phyloP scores from a whole-genome alignment of 2,329 filamentous ascomycete genomes.

The Mariannaea elegans region DNA sequence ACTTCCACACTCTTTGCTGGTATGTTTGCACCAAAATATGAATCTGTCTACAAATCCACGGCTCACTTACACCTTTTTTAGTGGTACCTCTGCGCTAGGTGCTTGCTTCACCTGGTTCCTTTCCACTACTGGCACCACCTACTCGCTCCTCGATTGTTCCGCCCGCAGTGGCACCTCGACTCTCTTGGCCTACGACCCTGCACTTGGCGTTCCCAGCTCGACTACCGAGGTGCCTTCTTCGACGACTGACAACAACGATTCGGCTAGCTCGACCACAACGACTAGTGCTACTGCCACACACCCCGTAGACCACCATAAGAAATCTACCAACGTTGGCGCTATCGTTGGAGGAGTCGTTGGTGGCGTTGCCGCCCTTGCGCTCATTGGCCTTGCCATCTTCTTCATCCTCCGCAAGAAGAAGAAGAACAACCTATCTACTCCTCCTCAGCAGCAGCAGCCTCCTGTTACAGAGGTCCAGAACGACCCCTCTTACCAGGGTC shows the following conservation, averaged over 20 bases:
- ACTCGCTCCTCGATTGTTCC: conserved; percentile 42
- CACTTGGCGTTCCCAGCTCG: conserved; percentile 33
- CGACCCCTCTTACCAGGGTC: conserved; percentile 15
- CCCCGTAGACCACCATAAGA: too few relatives aligned
- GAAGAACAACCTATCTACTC: too few relatives aligned
- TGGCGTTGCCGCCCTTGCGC: too few relatives aligned
- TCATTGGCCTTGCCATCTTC: too few relatives aligned
- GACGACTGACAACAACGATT: not conserved
- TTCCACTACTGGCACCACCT: conserved; percentile 32
- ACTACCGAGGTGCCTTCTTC: conserved; percentile 12
- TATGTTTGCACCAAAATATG: conserved; percentile 29
- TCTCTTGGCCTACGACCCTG: conserved; percentile 44
- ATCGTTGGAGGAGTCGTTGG: too few relatives aligned
- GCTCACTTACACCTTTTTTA: conserved; percentile 5
- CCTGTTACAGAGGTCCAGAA: not conserved
- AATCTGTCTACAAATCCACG: too few relatives aligned
- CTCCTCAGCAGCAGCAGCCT: conserved; percentile 19
- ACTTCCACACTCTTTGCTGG: conserved; percentile 50
- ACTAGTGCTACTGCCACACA: too few relatives aligned
- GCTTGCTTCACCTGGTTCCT: conserved; percentile 44
- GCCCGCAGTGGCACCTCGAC: conserved; percentile 33
- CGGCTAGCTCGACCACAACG: too few relatives aligned
- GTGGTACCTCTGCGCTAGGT: conserved; percentile 18
- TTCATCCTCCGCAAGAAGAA: too few relatives aligned
- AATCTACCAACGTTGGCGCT: too few relatives aligned